Evolutionary conservation across 2,329 filamentous ascomycete genomes (phyloP), one percentile per base, ranked within the genome.

Genomic region (Apiospora sp.): DNA sequence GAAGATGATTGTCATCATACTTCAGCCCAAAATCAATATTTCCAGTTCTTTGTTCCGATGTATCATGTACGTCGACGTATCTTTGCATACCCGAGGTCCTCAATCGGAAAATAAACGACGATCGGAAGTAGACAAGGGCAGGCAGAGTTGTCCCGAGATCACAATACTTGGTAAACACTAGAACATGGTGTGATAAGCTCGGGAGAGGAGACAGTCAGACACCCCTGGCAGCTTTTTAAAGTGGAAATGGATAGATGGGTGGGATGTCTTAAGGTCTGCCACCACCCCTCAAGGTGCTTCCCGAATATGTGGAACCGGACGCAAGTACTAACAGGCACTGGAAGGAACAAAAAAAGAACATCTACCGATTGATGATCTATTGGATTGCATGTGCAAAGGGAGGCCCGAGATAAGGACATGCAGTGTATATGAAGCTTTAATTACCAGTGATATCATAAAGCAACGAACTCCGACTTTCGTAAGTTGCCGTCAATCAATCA

Each of bases 81-180:
- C 8, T n/a, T 34, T 64, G 58, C 58, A 64, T 37, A 64, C 34
- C 58, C 58, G 58, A 64, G 58, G 58, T 34, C 58, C 58, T 37
- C 34, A 64, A 64, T 64, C 58, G 58, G 58, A n/a, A 64, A 64
- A 64, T 64, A 64, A 64, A 64, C 19, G 58, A 14, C 19, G 58
- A 64, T 64, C 58, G 58, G 19, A 34, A 16, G 30, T 10, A 37
- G 34, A 58, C 58, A 64, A 41, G 58, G 58, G 27, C 14, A 34
- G 54, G 54, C 54, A 58, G 27, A 61, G 54, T 61, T 30, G 27
- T 61, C 27, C 54, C 54, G 54, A 61, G 54, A 61, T 61, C 54
- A 61, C 54, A n/a, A 34, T 19, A 34, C 30, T 61, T 61, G 30
- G 27, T 22, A 19, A 19, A 37, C 30, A 22, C 30, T 14, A 58